Base-by-base conservation (phyloP, 2,329 filamentous ascomycete genomes). In the Zasmidium angulare region DNA sequence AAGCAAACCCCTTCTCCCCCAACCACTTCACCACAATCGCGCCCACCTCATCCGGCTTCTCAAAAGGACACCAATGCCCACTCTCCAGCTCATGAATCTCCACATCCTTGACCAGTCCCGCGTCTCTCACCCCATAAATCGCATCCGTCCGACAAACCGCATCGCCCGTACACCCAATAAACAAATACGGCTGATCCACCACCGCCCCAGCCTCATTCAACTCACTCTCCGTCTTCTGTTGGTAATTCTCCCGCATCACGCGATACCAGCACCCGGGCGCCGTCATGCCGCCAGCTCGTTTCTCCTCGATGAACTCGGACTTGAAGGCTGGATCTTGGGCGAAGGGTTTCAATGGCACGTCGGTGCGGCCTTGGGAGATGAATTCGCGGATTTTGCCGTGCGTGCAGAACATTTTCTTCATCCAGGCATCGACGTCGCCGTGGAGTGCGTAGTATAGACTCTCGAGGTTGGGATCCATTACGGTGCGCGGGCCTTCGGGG, bases 181-280 rank as follows among this genome's bases (percentile, higher is more conserved):
- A 77, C 40, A 78, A 61, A 46, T 71, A 63, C 0, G 77, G 77
- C 21, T 74, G 71, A 21, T 60, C 50, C 2, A 68, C 46, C 61
- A 46, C 69, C 57, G 19, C 64, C 48, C 56, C 59, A 24, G 65
- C 50, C 40, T 20, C 65, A 51, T 56, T 56, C 26, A 68, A 53
- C 6, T 6, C 48, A 54, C 58, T 63, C 40, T 69, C 67, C 14
- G 56, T 64, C 26, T 59, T 57, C 21, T 51, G 11, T 22, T 77
- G 71, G 23, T 69, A 29, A 36, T 72, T 68, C 3, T 62, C 54
- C 0, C 23, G 53, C 23, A 61, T 61, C 1, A 72, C 71, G 19
- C 68, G 64, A 63, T 78, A 78, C 71, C 72, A 77, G 57, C 71
- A 72, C 50, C 73, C 58, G 3, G 72, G 70, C 1, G 66, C 70